A percentile compares a stretch with the other conserved stretches of the same genome.
Conservation (phyloP, 2,329 filamentous ascomycete genomes). For the Salinomyces thailandicus region DNA sequence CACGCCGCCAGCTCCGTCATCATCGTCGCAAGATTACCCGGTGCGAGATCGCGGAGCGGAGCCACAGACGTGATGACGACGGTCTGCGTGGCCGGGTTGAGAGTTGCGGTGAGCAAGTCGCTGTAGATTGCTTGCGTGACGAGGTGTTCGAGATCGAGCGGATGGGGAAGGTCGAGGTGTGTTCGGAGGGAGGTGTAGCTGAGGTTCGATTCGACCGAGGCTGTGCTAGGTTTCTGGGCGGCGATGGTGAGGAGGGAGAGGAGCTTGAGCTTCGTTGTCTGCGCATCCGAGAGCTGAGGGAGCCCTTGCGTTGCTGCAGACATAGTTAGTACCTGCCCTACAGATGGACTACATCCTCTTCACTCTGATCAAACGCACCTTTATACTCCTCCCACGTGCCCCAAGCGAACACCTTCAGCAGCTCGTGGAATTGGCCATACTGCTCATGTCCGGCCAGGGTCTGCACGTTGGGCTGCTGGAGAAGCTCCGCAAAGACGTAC, state of each 20-base stretch:
- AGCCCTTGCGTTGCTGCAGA: slow-evolving; percentile 41
- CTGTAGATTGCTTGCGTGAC: slow-evolving; percentile 83
- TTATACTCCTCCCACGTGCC: slow-evolving; percentile 77
- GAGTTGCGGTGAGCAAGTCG: slow-evolving; percentile 67
- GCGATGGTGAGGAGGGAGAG: slow-evolving; percentile 79
- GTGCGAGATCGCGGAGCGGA: slow-evolving; percentile 74
- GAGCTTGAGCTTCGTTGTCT: slow-evolving; percentile 78
- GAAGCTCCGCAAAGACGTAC: slow-evolving; percentile 89
- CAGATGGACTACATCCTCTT: too few species aligned
- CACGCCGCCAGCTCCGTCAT: slow-evolving; percentile 60
- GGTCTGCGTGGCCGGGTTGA: slow-evolving; percentile 65
- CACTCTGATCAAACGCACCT: slow-evolving; percentile 28
- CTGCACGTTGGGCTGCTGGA: slow-evolving; percentile 69
- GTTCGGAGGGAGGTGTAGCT: slow-evolving; percentile 60
- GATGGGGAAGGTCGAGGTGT: slow-evolving; percentile 55
- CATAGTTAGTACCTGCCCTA: not conserved
- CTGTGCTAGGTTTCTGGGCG: slow-evolving; percentile 35
- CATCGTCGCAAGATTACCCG: slow-evolving; percentile 59
- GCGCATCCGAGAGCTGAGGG: slow-evolving; percentile 60
- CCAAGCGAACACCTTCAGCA: slow-evolving; percentile 85
- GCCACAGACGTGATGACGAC: slow-evolving; percentile 73
- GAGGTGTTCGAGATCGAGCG: slow-evolving; percentile 69
- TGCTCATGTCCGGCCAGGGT: slow-evolving; percentile 55
- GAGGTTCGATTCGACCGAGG: slow-evolving; percentile 46
- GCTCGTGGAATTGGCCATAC: slow-evolving; percentile 51